These are phyloP conservation scores for Lodderomyces theae DNA, from an alignment of 1,139 yeast genomes.

Conservation along the genomic window DNA sequence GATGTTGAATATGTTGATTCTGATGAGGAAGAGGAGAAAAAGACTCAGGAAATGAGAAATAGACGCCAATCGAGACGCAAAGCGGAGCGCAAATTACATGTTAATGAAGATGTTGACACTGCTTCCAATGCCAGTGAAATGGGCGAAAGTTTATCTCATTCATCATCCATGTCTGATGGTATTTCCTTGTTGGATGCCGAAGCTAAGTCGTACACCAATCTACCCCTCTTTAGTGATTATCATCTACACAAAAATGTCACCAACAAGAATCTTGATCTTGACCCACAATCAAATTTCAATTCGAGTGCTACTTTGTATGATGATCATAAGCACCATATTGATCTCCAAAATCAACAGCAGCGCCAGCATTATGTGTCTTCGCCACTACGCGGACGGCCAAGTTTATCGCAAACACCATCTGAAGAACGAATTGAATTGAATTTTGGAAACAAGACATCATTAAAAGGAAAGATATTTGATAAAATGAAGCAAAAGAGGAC, in stretches of 20 bases:
- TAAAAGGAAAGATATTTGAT: constrained; percentile 34
- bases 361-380: constrained; percentile 5
- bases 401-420: constrained; percentile 23
- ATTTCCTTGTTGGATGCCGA: constrained; percentile 53
- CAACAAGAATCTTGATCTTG: constrained; percentile 24
- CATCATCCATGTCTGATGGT: constrained; percentile 49
- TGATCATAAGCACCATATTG: constrained; percentile 21
- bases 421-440: constrained; percentile 37
- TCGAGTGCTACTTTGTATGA: constrained; percentile 27
- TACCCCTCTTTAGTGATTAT: constrained; percentile 54
- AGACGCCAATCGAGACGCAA: constrained; percentile 36
- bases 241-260: constrained; percentile 36
- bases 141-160: constrained; percentile 14
- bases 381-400: constrained; percentile 12
- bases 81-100: constrained; percentile 16
- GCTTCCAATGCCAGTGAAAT: neutral
- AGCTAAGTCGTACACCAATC: constrained; percentile 49
- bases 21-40: constrained; percentile 55
- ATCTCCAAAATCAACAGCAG: constrained; percentile 7
- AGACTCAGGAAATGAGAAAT: constrained; percentile 52
- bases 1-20: constrained; percentile 35
- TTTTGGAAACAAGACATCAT: constrained; percentile 19
- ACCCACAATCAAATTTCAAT: constrained; percentile 22
- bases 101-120: constrained; percentile 1
- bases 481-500: constrained; percentile 36